Base-by-base conservation (phyloP, 768 basidiomycete species). In the Baorangia bicolor region DNA sequence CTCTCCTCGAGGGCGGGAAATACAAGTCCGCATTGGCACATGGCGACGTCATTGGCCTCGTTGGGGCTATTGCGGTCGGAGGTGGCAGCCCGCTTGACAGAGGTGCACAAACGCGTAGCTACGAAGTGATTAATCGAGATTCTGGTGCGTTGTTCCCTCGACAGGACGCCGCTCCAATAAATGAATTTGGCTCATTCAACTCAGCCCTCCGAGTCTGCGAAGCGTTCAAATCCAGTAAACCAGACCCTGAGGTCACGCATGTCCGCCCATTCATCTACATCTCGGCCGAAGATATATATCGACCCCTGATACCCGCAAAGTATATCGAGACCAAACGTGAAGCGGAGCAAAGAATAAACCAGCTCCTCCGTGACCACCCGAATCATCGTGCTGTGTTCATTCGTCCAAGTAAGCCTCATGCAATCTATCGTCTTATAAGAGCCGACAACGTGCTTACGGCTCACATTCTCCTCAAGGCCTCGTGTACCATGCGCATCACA, bases 241-340 rank as follows among this genome's bases (percentile, higher is more conserved):
- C 76, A 40, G 65, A 67, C 51, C 64, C 68, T 62, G 60, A 57
- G 51, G 49, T 58, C 62, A 52, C 68, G 49, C 64, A 58, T 56
- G 57, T 62, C 53, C 81, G 86, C 51, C 82, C 87, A n/a, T 98
- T 99, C 72, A 81, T 98, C 38, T 98, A 91, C 74, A 78, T 99
- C 53, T 99, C 97, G 46, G 97, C 97, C 7, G 96, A 96, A 66
- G 70, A 71, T 21, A 83, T 96, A 44, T 94, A 86, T 73, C 84
- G 92, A 14, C 97, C 96, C 27, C 65, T 96, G 64, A 82, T 98
- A 47, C 85, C 94, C 28, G 78, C 82, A 0, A 76, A 90, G 34
- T 99, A 99, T 74, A 93, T 98, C 64, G 81, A 88, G 67, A 89
- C 92, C n/a, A 99, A 99, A 75, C 85, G 95, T 20, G 84, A 94